phyloP scores from a whole-genome alignment of 2,329 filamentous ascomycete genomes.

The Paramyrothecium sp. region DNA sequence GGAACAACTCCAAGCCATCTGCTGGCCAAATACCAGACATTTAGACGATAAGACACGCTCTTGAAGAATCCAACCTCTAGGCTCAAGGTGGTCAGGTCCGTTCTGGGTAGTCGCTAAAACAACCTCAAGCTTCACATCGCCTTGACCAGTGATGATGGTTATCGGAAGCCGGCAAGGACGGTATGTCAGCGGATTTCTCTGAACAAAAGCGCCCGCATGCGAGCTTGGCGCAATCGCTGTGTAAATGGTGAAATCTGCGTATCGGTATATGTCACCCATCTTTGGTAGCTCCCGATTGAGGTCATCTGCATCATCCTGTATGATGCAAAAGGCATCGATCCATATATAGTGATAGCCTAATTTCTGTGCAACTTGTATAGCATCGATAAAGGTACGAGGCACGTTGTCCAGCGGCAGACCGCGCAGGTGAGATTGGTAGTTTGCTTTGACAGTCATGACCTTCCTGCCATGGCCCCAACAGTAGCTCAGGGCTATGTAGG shows the following conservation, averaged over 20 bases:
- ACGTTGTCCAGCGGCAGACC: conserved; percentile 1
- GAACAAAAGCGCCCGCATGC: conserved; percentile 7
- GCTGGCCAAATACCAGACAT: conserved; percentile 9
- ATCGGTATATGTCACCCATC: conserved; percentile 14
- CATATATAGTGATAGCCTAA: conserved; percentile 6
- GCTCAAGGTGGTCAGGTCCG: conserved; percentile 10
- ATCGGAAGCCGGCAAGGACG: conserved; percentile 8
- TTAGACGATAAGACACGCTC: conserved; percentile 9
- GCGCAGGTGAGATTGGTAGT: background rate
- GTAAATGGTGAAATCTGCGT: conserved; percentile 13
- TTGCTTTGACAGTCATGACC: background rate
- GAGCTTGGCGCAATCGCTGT: conserved; percentile 8
- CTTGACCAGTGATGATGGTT: background rate
- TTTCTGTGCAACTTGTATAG: conserved; percentile 3
- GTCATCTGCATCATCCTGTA: conserved; percentile 15
- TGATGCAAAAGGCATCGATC: conserved; percentile 1
- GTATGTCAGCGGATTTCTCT: conserved; percentile 3
- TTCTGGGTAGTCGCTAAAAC: conserved; percentile 7
- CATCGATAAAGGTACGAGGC: conserved; percentile 6
- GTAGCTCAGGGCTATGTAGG: conserved; percentile 11
- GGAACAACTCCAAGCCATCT: conserved; percentile 12
- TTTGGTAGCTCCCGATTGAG: conserved; percentile 5
- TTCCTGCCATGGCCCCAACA: conserved; percentile 6
- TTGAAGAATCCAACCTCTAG: conserved; percentile 10
- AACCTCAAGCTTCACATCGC: background rate